These are phyloP conservation scores for Penicillium argentinense DNA, from an alignment of 495 filamentous ascomycete genomes.

Conservation along the genomic window DNA sequence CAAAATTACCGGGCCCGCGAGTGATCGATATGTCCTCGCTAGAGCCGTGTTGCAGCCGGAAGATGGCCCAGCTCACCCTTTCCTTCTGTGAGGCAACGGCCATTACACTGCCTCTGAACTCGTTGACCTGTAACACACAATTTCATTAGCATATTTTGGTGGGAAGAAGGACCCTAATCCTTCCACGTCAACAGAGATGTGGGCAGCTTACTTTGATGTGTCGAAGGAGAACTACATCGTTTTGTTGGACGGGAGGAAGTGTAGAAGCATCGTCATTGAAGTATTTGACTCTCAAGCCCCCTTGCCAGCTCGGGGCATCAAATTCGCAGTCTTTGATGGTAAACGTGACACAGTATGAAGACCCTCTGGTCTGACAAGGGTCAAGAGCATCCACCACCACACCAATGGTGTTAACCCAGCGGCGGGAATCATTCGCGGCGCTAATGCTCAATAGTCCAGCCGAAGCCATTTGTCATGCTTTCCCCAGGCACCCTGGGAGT, in stretches of 20 bases:
- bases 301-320: constrained; percentile 28
- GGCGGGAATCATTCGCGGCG: constrained; percentile 30
- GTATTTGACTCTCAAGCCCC: constrained; percentile 51
- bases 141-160: not conserved
- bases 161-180: too few relatives aligned
- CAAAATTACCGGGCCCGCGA: constrained; percentile 32
- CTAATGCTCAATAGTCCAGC: constrained; percentile 33
- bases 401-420: constrained; percentile 43
- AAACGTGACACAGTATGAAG: constrained; percentile 45
- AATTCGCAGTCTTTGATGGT: constrained; percentile 47
- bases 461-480: constrained; percentile 18
- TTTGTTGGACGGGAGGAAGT: constrained; percentile 38
- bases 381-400: constrained; percentile 47
- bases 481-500: not conserved
- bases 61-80: constrained; percentile 38
- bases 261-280: constrained; percentile 40
- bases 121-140: constrained; percentile 20
- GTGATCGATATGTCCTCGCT: constrained; percentile 21
- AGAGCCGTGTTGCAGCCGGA: constrained; percentile 30
- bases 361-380: constrained; percentile 27
- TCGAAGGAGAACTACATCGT: constrained; percentile 51
- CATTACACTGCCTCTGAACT: constrained; percentile 19
- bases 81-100: constrained; percentile 32
- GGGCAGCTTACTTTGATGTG: constrained; percentile 36
- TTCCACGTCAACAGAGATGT: not conserved